Conservation (phyloP, 148 eudicot genomes). For the Chenopodium formosanum region DNA sequence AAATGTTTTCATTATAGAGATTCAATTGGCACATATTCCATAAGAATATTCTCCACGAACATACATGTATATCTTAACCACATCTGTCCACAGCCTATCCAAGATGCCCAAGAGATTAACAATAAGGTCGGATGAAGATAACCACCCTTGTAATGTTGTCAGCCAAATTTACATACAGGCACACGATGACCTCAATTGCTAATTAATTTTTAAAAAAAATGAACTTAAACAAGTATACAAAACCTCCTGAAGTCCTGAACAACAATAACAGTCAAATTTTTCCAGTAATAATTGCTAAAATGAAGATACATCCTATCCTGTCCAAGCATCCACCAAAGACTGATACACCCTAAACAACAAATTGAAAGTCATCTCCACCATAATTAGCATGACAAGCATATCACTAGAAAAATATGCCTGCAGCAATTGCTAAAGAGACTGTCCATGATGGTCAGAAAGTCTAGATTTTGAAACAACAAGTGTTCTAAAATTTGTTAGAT, state of each 20-base stretch:
- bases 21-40: not conserved
- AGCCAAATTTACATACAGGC: not conserved
- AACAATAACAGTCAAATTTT: not conserved
- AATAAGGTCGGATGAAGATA: not conserved
- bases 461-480: not conserved
- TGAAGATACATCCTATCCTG: not conserved
- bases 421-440: not conserved
- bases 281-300: not conserved
- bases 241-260: not conserved
- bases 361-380: not conserved
- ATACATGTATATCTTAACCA: not conserved
- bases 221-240: not conserved
- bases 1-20: not conserved
- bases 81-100: not conserved
- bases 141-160: not conserved
- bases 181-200: not conserved
- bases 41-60: not conserved
- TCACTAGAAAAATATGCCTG: not conserved
- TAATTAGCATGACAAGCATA: not conserved
- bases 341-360: not conserved
- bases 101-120: not conserved
- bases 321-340: not conserved
- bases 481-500: not conserved
- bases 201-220: not conserved
- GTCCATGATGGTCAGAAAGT: not conserved